Evolutionary conservation across 352 stramenopile genomes (phyloP), one percentile per base, ranked within the genome.

Genomic region (Globisporangium megalacanthum): DNA sequence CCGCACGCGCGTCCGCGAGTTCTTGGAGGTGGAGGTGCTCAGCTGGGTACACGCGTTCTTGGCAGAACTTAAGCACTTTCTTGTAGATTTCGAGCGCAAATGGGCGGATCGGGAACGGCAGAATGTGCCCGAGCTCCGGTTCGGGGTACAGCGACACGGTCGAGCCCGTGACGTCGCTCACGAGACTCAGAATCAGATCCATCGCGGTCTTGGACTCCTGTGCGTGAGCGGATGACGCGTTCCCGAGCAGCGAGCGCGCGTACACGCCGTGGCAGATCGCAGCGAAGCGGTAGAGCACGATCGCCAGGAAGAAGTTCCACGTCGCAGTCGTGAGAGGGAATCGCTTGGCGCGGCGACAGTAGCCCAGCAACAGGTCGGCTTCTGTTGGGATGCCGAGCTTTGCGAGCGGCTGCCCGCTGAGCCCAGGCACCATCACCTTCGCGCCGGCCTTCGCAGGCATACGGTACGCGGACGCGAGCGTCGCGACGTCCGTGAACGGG

Each of bases 41-140:
- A n/a, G 89, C 78, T 2, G 92, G 92, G 61, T 97, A 96, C 50
- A 95, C 95, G 17, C 92, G 77, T 19, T 84, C 66, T 44, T 97
- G 73, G 13, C 96, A 92, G 66, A 98, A 98, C 47, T 68, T 69
- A 41, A 89, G 63, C 37, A 98, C 56, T 44, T 94, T 94, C 48
- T 82, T 73, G 69, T 96, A 96, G 3, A 95, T 73, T 35, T 71
- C 68, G 33, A 83, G 63, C 9, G 89, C 89, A 56, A 95, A 70
- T 0, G 82, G 84, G 4, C 74, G 79, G 56, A 97, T 79, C 41
- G 82, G 84, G 60, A 92, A 88, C 25, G 79, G 78, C 55, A 90
- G 44, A 22, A 87, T 83, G 54, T 78, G 72, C 42, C 72, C 65
- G 11, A 86, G 57, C 31, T 74, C 65, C 4, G 75, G 69, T 39